Conservation (phyloP, 2,329 filamentous ascomycete genomes). For the Zarea fungicola region DNA sequence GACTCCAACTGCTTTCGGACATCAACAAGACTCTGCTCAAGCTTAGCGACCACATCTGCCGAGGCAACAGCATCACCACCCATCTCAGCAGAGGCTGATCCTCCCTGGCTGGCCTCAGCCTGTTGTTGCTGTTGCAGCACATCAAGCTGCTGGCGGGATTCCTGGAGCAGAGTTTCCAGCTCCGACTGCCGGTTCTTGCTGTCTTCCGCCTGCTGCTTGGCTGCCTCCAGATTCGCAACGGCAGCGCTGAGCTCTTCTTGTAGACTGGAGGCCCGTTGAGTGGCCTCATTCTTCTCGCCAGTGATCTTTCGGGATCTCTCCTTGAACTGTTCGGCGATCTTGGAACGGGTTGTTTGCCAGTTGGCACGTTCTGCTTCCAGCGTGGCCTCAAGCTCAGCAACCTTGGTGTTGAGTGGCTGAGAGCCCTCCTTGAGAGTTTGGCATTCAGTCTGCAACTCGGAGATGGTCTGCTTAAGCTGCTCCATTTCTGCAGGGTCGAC, state of each 20-base stretch:
- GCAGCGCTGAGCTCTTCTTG: constrained; percentile 45
- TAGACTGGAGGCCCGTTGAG: constrained; percentile 47
- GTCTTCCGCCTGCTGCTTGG: constrained; percentile 32
- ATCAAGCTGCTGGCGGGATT: constrained; percentile 38
- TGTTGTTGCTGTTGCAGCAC: constrained; percentile 32
- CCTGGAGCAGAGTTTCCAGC: constrained; percentile 38
- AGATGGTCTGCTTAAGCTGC: constrained; percentile 73
- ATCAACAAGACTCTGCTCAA: constrained; percentile 45
- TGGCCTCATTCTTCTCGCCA: constrained; percentile 47
- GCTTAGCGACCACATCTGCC: constrained; percentile 40
- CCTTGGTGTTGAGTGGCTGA: constrained; percentile 46
- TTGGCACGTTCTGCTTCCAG: constrained; percentile 50
- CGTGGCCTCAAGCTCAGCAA: constrained; percentile 45
- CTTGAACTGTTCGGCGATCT: constrained; percentile 59
- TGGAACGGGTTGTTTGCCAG: constrained; percentile 49
- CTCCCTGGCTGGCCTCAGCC: constrained; percentile 14
- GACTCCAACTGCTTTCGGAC: constrained; percentile 59
- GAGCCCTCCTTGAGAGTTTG: constrained; percentile 49
- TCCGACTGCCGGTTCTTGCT: constrained; percentile 28
- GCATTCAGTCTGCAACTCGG: constrained; percentile 59
- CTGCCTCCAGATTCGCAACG: constrained; percentile 50
- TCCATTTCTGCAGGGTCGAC: constrained; percentile 93
- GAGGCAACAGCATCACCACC: constrained; percentile 35
- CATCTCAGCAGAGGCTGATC: constrained; percentile 36
- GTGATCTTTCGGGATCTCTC: constrained; percentile 51